Evolutionary conservation across 805 yeast genomes (phyloP).

Genomic region (Wickerhamomyces chambardii): DNA sequence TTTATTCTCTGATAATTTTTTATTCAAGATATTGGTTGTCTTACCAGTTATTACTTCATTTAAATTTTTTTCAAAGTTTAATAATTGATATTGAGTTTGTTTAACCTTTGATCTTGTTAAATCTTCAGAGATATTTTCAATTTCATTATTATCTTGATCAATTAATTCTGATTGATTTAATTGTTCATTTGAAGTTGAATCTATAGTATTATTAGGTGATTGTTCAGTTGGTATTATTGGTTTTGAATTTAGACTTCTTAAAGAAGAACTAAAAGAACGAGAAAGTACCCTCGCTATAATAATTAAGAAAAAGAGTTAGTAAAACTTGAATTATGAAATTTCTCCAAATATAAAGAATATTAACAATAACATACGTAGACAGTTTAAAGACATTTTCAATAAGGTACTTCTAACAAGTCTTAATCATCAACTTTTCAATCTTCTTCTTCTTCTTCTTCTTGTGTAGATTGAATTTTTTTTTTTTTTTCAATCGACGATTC

Average conservation of each 20-base stretch:
- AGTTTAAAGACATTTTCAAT: too few species aligned
- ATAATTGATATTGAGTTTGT: background rate
- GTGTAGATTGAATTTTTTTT: too few species aligned
- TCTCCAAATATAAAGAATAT: too few species aligned
- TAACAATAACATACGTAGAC: too few species aligned
- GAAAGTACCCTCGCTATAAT: background rate
- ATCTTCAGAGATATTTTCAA: background rate
- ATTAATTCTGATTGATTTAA: too few species aligned
- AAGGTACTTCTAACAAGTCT: too few species aligned
- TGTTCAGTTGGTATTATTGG: background rate
- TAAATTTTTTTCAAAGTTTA: background rate
- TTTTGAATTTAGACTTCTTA: background rate
- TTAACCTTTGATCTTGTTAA: background rate
- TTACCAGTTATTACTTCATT: slow-evolving; percentile 13
- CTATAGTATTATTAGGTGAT: background rate
- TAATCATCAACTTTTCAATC: too few species aligned
- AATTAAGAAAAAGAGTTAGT: too few species aligned
- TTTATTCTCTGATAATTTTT: slow-evolving; percentile 10
- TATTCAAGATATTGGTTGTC: slow-evolving; percentile 7
- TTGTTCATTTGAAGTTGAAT: background rate
- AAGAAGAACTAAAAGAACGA: background rate
- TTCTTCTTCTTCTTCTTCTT: too few species aligned
- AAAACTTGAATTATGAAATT: too few species aligned
- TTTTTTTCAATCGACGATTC: too few species aligned
- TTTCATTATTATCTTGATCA: too few species aligned